Evolutionary conservation across 192 early-diverging fungal genomes (phyloP).

Genomic region (Linnemannia schmuckeri): DNA sequence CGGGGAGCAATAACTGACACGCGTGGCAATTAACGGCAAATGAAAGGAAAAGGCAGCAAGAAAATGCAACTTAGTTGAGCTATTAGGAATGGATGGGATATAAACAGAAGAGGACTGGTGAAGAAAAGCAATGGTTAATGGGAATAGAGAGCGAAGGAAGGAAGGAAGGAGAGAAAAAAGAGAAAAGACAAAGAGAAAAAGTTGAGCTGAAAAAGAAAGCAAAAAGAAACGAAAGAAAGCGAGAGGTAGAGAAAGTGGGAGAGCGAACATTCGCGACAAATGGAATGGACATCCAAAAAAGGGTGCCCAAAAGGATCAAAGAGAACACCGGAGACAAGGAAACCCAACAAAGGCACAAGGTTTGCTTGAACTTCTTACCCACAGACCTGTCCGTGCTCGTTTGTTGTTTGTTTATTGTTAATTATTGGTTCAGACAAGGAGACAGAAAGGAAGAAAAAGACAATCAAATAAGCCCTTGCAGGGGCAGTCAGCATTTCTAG

Average conservation of each 20-base stretch:
- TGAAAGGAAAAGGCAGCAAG: not conserved
- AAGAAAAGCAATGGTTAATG: not conserved
- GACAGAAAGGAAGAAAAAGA: not conserved
- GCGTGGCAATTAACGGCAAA: not conserved
- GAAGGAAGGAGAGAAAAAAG: conserved; percentile 3
- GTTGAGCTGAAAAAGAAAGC: not conserved
- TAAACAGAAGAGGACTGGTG: not conserved
- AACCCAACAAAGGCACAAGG: not conserved
- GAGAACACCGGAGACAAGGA: not conserved
- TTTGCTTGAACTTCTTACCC: too few species aligned
- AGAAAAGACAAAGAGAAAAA: not conserved
- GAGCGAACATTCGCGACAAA: conserved; percentile 2
- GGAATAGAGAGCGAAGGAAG: not conserved
- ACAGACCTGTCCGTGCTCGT: not conserved
- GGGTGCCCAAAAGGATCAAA: not conserved
- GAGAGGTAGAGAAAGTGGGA: conserved; percentile 6
- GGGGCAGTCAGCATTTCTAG: not conserved
- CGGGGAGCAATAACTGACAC: not conserved
- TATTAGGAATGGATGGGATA: not conserved
- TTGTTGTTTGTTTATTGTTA: not conserved
- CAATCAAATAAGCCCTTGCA: conserved; percentile 12
- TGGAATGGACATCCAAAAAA: too few species aligned
- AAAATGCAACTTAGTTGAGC: not conserved
- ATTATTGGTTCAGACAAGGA: conserved; percentile 10
- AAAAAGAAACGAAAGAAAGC: not conserved